These are phyloP conservation scores for Ogataea nakhonphanomensis DNA, from an alignment of 805 yeast species.

Conservation along the genomic window DNA sequence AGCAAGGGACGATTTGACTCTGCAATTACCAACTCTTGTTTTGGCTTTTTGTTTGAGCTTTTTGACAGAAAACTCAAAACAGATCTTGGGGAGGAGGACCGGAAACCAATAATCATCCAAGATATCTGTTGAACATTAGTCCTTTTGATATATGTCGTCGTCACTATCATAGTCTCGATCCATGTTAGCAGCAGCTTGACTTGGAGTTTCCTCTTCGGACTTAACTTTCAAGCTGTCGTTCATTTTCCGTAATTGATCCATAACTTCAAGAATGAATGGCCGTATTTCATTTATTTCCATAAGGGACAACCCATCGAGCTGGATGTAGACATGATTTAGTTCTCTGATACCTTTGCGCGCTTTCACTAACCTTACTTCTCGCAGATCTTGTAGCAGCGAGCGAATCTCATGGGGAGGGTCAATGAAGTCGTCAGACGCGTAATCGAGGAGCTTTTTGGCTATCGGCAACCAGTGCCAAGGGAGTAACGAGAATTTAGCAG, in stretches of 20 bases:
- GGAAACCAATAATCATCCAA: conserved; percentile 47
- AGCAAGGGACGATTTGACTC: conserved; percentile 82
- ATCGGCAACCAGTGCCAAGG: conserved; percentile 91
- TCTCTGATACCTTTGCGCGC: conserved; percentile 74
- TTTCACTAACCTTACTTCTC: conserved; percentile 79
- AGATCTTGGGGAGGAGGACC: conserved; percentile 64
- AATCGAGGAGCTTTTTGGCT: conserved; percentile 60
- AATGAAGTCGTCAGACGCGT: conserved; percentile 73
- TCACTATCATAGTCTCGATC: conserved; percentile 21
- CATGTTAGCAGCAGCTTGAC: conserved; percentile 4
- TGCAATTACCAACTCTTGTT: conserved; percentile 65
- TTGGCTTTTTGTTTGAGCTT: conserved; percentile 65
- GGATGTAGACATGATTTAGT: conserved; percentile 78
- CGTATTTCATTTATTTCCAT: conserved; percentile 87
- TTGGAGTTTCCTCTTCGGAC: conserved; percentile 6
- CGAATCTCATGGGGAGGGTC: conserved; percentile 72
- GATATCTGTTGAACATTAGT: conserved; percentile 54
- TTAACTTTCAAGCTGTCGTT: conserved; percentile 33
- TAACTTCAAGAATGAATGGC: conserved; percentile 74
- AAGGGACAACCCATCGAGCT: conserved; percentile 74
- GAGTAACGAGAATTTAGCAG: conserved; percentile 59
- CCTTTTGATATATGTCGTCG: conserved; percentile 22
- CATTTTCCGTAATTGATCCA: conserved; percentile 70
- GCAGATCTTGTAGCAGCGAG: conserved; percentile 71
- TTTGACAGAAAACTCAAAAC: conserved; percentile 65